Conservation (phyloP, 805 yeast genomes). For the Lipomyces sp. region DNA sequence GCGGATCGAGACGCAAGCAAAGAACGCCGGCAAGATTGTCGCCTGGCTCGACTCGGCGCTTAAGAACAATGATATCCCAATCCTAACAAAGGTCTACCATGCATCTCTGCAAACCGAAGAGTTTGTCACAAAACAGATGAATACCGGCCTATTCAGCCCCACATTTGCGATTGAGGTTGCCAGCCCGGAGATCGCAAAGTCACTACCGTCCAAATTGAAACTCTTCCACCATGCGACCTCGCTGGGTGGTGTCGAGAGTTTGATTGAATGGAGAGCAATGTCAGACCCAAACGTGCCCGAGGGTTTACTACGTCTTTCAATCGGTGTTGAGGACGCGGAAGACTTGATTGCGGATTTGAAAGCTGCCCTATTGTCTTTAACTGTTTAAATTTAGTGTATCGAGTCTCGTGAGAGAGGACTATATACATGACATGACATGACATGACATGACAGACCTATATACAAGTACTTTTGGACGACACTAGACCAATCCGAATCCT, state of each 20-base stretch:
- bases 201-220: slow-evolving; percentile 66
- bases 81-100: slow-evolving; percentile 62
- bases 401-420: not conserved
- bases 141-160: slow-evolving; percentile 65
- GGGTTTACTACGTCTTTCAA: slow-evolving; percentile 70
- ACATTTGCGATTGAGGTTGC: slow-evolving; percentile 69
- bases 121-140: slow-evolving; percentile 68
- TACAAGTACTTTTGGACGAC: not conserved
- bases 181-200: slow-evolving; percentile 59
- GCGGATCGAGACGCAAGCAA: slow-evolving; percentile 69
- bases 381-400: not conserved
- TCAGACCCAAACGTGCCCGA: slow-evolving; percentile 63
- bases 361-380: slow-evolving; percentile 20
- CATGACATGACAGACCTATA: not conserved
- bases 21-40: slow-evolving; percentile 66
- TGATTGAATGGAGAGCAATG: slow-evolving; percentile 88
- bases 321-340: slow-evolving; percentile 77
- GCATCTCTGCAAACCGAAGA: slow-evolving; percentile 76
- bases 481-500: slow-evolving; percentile 43
- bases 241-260: slow-evolving; percentile 87
- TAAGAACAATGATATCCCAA: slow-evolving; percentile 51
- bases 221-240: slow-evolving; percentile 91
- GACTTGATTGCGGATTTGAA: slow-evolving; percentile 75
- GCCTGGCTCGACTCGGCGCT: slow-evolving; percentile 57
- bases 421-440: too few relatives aligned